Evolutionary conservation across 2,329 filamentous ascomycete genomes (phyloP), one percentile per base, ranked within the genome.

Genomic region (Akanthomyces uredinophilus): DNA sequence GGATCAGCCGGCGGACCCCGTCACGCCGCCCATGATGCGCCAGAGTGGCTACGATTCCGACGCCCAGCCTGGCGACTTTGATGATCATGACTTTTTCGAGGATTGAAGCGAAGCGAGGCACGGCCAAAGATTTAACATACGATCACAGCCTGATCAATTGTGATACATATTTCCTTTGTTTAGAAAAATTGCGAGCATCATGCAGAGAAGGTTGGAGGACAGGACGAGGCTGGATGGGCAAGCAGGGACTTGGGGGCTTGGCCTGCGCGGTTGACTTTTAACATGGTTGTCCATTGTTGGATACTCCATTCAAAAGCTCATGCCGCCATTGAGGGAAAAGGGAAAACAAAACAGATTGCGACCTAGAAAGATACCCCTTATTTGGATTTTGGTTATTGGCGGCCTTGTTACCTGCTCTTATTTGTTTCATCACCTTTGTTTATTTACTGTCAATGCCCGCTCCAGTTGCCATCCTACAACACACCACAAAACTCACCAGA

Each of bases 21-120:
- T 81, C 64, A 88, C 86, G 61, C 85, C 86, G 32, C 84, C 84
- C 0, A 87, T 87, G 82, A 84, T 86, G 81, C 78, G 77, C 39
- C 72, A 79, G 39, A 80, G 78, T 63, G 79, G 78, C 37, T 88
- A 88, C 70, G 86, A 88, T 69, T 79, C 79, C 35, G 85, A 88
- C 70, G 86, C 86, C 7, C 81, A 81, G 43, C 78, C 81, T 3
- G 84, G 81, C 62, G 81, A 84, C 60, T 84, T 84, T 73, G 83
- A 86, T 68, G 83, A 86, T 70, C 79, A 83, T 39, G 82, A 81
- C 60, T 85, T 85, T 73, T 84, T 84, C 66, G 81, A 83, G 67
- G 76, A 78, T 64, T 75, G 64, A 70, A 63, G 47, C 56, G 16
- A 47, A 39, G 58, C 22, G 27, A 35, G 49, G 39, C 53, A 43